phyloP scores from a whole-genome alignment of 2,329 filamentous ascomycete genomes.

The Basipetospora chlamydospora region DNA sequence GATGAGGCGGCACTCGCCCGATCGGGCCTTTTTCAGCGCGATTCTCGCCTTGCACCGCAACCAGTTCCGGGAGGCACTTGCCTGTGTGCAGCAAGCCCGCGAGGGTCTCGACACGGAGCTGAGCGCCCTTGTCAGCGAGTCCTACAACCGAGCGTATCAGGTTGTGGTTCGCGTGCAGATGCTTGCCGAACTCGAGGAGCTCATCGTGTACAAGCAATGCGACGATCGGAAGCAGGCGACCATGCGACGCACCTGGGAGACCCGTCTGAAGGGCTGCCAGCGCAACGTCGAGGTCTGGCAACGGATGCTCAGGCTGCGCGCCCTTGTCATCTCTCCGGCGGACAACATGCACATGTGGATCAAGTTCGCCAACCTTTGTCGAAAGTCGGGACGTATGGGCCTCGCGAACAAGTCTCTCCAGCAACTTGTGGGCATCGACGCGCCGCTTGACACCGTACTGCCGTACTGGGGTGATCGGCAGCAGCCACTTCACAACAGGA shows the following conservation, averaged over 20 bases:
- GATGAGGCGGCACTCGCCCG: conserved; percentile 86
- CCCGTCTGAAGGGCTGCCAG: conserved; percentile 83
- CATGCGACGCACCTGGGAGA: conserved; percentile 92
- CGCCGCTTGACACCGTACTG: conserved; percentile 44
- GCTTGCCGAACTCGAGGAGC: conserved; percentile 95
- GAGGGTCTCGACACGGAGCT: conserved; percentile 93
- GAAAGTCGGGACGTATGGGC: conserved; percentile 88
- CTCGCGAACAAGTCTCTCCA: conserved; percentile 91
- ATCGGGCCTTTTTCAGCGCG: conserved; percentile 93
- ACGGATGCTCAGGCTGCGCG: conserved; percentile 87
- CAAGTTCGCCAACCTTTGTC: conserved; percentile 95
- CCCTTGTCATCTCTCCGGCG: conserved; percentile 76
- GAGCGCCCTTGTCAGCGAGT: conserved; percentile 91
- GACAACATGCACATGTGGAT: conserved; percentile 99
- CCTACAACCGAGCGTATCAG: conserved; percentile 92
- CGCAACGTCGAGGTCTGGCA: conserved; percentile 98
- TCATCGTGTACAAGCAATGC: conserved; percentile 94
- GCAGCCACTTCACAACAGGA: conserved; percentile 17
- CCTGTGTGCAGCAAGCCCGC: conserved; percentile 78
- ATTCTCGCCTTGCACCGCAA: conserved; percentile 92
- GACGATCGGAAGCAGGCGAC: conserved; percentile 83
- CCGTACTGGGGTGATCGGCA: conserved; percentile 33
- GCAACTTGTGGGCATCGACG: conserved; percentile 65
- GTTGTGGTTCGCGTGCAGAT: conserved; percentile 98
- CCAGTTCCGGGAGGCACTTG: conserved; percentile 81